Percentiles rank a stretch among this genome's conserved stretches.
Conservation (phyloP, 208 protist genomes). For the Tritrichomonas musculus region DNA sequence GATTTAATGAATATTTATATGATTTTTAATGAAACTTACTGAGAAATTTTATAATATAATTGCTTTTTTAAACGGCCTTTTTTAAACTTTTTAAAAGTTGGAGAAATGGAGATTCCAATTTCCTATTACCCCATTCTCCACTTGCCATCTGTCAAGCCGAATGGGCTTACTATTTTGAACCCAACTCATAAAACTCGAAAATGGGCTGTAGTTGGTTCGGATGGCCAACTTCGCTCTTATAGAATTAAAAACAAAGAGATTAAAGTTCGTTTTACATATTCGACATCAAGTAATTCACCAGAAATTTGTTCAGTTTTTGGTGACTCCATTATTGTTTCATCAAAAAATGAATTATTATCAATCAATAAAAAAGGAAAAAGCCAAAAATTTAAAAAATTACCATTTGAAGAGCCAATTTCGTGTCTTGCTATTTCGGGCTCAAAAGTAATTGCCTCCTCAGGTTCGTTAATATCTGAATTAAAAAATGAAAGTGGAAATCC, state of each 20-base stretch:
- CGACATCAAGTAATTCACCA: too few relatives aligned
- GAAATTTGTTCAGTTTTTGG: not conserved
- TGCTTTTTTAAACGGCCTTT: too few relatives aligned
- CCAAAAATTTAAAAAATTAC: not conserved
- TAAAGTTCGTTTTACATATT: not conserved
- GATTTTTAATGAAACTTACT: too few relatives aligned
- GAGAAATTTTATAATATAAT: too few relatives aligned
- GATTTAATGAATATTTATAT: too few relatives aligned
- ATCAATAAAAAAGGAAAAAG: not conserved
- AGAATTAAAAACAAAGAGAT: not conserved
- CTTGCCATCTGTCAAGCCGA: not conserved
- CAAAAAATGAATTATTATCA: not conserved
- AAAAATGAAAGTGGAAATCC: not conserved
- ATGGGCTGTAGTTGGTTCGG: not conserved
- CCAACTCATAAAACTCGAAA: not conserved
- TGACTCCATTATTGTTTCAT: not conserved
- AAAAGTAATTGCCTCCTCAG: not conserved
- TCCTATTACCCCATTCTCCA: slow-evolving; percentile 21
- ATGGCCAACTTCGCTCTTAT: not conserved
- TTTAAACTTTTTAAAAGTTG: too few relatives aligned
- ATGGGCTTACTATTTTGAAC: not conserved
- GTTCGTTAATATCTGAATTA: too few relatives aligned
- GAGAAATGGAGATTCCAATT: slow-evolving; percentile 12
- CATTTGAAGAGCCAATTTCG: not conserved
- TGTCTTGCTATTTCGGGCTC: not conserved